Evolutionary conservation across 2,329 filamentous ascomycete species (phyloP), one percentile per base, ranked within the genome.

Genomic region (Paecilomyces variotii): DNA sequence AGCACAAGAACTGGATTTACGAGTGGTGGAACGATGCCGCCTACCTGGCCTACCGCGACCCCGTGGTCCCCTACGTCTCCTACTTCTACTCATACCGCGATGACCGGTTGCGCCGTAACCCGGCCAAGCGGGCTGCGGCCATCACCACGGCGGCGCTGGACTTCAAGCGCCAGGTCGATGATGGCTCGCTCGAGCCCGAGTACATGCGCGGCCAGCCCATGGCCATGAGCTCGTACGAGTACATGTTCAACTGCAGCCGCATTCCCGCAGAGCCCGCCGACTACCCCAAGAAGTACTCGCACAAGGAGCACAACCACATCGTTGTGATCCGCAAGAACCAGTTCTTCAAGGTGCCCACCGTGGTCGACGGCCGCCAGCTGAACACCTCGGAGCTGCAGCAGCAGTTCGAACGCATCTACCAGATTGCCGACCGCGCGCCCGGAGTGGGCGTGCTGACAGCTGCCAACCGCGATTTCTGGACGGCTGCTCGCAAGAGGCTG

Each of bases 41-140:
- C 59, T 99, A 99, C 78, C 85, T 99, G 64, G 83, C 79, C 64
- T 97, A 97, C 80, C 89, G 93, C 65, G 94, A 97, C 74, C 94
- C 94, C 10, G 90, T 99, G 53, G 90, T 97, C 19, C 94, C 94
- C 61, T 99, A 97, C 73, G 94, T 99, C 70, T 96, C 91, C 76
- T 99, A 99, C 84, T 99, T 99, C 80, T 99, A 99, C 81, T 97
- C 92, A 57, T 93, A 97, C 80, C 86, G 91, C 65, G 94, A 99
- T 76, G 95, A 99, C 77, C 87, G 90, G 66, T 84, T 87, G 71
- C 86, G 93, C 65, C 87, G 91, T 62, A 86, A 97, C 74, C 94
- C 94, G 0, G 87, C 89, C 62, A 96, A 95, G 82, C 89, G 94
- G 63, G 94, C 94, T 2, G 94, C 94, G 3, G 92, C 93, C 63